phyloP scores from a whole-genome alignment of 306 rosid genomes.

The Mimosa bimucronata region DNA sequence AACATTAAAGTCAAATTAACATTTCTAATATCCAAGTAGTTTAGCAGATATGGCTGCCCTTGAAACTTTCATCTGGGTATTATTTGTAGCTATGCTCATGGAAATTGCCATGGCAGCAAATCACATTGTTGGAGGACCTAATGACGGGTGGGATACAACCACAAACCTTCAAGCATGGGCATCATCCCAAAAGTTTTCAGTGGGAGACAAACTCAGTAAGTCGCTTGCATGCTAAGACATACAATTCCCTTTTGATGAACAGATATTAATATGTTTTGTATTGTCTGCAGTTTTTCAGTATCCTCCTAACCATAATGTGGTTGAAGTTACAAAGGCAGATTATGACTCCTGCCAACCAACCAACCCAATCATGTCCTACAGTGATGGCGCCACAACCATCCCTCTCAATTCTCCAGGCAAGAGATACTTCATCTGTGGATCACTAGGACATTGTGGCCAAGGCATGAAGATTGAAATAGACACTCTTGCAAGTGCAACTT shows the following conservation, averaged over 20 bases:
- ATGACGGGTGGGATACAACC: slow-evolving; percentile 67
- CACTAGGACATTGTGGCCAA: slow-evolving; percentile 64
- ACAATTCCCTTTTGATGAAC: slow-evolving; percentile 2
- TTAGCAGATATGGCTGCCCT: slow-evolving; percentile 46
- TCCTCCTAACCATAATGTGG: slow-evolving; percentile 64
- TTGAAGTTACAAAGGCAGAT: slow-evolving; percentile 75
- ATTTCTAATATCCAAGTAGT: slow-evolving; percentile 9
- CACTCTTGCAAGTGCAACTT: slow-evolving; percentile 58
- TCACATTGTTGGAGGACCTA: slow-evolving; percentile 70
- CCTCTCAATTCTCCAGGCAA: slow-evolving; percentile 71
- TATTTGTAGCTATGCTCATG: slow-evolving; percentile 44
- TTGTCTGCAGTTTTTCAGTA: slow-evolving; percentile 69
- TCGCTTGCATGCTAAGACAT: slow-evolving; percentile 12
- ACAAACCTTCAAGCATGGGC: slow-evolving; percentile 67
- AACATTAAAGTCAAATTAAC: slow-evolving; percentile 1
- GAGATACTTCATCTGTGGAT: slow-evolving; percentile 85
- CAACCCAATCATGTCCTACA: slow-evolving; percentile 60
- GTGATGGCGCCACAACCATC: slow-evolving; percentile 61
- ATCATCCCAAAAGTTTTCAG: slow-evolving; percentile 52
- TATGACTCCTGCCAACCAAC: slow-evolving; percentile 67
- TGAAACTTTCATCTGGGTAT: slow-evolving; percentile 47
- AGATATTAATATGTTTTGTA: neutral
- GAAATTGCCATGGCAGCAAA: slow-evolving; percentile 56
- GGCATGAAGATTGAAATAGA: slow-evolving; percentile 82
- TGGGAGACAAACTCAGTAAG: slow-evolving; percentile 83